Evolutionary conservation across 78 protist genomes (phyloP).

Genomic region (Isochrysis galbana): DNA sequence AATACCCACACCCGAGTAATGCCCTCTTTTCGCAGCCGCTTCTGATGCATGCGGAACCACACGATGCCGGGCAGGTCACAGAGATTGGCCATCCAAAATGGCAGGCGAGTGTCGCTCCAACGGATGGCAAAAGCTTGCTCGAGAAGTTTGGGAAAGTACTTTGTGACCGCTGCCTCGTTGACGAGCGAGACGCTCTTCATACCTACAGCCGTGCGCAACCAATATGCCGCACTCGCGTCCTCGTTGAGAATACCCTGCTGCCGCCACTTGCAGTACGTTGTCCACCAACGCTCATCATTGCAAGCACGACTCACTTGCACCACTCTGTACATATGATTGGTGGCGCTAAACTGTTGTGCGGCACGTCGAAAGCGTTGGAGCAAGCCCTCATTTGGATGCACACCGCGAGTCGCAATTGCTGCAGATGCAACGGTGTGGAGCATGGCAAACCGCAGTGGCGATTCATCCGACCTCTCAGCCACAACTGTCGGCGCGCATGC

Average conservation of each 20-base stretch:
- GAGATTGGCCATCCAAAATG: not conserved
- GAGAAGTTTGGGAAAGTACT: not conserved
- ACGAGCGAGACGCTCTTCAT: not conserved
- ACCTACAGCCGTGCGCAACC: not conserved
- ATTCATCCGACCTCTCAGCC: too few species aligned
- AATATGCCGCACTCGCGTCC: not conserved
- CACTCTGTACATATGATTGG: not conserved
- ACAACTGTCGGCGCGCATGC: too few species aligned
- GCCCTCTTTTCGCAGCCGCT: not conserved
- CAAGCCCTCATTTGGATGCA: not conserved
- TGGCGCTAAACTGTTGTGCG: not conserved
- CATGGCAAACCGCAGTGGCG: not conserved
- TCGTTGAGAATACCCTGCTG: not conserved
- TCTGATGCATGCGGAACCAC: not conserved
- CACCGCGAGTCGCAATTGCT: not conserved
- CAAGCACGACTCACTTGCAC: not conserved
- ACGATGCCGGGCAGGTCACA: not conserved
- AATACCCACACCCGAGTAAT: not conserved
- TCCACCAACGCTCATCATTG: not conserved
- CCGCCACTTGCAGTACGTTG: not conserved
- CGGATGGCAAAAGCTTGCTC: not conserved
- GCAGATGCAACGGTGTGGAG: not conserved
- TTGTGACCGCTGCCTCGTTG: not conserved
- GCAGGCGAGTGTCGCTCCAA: not conserved
- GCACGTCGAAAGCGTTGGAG: not conserved